Evolutionary conservation across 495 filamentous ascomycete genomes (phyloP).

Genomic region (Alectoria sarmentosa): DNA sequence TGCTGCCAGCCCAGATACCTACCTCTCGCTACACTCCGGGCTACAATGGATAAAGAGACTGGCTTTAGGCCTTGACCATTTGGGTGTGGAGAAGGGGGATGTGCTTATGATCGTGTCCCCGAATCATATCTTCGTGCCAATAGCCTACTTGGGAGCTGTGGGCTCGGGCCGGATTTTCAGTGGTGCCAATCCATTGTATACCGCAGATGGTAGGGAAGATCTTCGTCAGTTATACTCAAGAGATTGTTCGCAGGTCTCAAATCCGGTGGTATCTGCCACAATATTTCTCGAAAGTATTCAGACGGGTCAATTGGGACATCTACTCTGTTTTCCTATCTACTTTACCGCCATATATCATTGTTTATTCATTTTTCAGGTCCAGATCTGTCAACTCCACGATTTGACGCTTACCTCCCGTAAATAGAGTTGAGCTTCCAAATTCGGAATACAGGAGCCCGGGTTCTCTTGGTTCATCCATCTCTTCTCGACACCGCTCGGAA

Average conservation of each 20-base stretch:
- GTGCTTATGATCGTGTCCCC: constrained; percentile 63
- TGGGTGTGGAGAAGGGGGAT: constrained; percentile 74
- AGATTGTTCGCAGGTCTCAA: background rate
- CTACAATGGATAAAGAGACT: constrained; percentile 52
- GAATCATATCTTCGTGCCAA: constrained; percentile 67
- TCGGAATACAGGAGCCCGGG: constrained; percentile 68
- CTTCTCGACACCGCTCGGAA: constrained; percentile 54
- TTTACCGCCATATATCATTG: background rate
- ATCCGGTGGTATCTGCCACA: background rate
- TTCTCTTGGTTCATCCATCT: constrained; percentile 61
- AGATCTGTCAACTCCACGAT: background rate
- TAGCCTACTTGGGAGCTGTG: constrained; percentile 65
- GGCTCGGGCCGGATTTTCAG: constrained; percentile 78
- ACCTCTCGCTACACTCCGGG: constrained; percentile 62
- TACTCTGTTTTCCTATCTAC: background rate
- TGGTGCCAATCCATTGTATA: constrained; percentile 88
- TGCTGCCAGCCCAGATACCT: constrained; percentile 64
- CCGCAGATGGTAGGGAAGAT: constrained; percentile 43
- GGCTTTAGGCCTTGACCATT: constrained; percentile 58
- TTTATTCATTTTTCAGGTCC: background rate
- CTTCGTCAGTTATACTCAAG: background rate
- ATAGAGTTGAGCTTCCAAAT: constrained; percentile 82
- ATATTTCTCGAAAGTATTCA: background rate
- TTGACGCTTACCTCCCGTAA: constrained; percentile 6
- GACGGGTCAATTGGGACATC: background rate